Percentiles rank a stretch among this genome's conserved stretches.
These are phyloP conservation scores for Sisymbrium altissimum DNA, from an alignment of 345 rosid genomes.

Conservation along the genomic window DNA sequence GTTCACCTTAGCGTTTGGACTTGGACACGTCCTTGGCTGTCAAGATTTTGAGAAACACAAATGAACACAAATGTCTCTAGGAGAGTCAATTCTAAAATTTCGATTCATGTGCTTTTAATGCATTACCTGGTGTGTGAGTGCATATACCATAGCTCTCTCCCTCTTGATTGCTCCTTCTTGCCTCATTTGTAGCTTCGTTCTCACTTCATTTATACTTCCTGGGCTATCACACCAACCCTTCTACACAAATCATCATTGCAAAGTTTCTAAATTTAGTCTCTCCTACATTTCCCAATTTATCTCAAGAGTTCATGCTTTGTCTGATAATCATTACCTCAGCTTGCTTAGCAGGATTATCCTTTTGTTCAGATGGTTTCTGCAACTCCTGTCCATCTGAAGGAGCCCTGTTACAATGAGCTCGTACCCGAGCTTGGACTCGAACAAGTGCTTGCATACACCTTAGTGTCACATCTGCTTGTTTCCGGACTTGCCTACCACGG, in stretches of 20 bases:
- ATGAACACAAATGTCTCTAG: conserved; percentile 5
- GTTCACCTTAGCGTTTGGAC: conserved; percentile 47
- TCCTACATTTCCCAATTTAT: not conserved
- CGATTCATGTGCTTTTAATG: not conserved
- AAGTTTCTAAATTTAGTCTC: not conserved
- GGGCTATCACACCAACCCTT: conserved; percentile 76
- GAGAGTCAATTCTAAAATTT: not conserved
- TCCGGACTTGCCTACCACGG: conserved; percentile 77
- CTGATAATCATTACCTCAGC: conserved; percentile 56
- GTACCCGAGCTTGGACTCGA: conserved; percentile 73
- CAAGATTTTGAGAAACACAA: conserved; percentile 2
- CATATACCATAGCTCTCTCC: conserved; percentile 84
- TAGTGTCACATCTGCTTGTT: conserved; percentile 85
- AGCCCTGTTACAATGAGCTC: conserved; percentile 46
- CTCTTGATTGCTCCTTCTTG: conserved; percentile 85
- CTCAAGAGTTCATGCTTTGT: not conserved
- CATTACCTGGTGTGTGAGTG: conserved; percentile 62
- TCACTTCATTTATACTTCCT: conserved; percentile 68
- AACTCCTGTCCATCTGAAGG: conserved; percentile 43
- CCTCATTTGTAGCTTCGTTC: conserved; percentile 62
- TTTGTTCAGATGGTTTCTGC: conserved; percentile 23
- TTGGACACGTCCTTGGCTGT: conserved; percentile 56
- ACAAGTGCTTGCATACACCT: conserved; percentile 99
- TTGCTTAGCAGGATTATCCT: conserved; percentile 54
- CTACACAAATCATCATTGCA: conserved; percentile 37